A percentile compares a stretch with the other conserved stretches of the same genome.
Evolutionary conservation across 306 rosid genomes (phyloP).

Genomic region (Sesbania bispinosa): DNA sequence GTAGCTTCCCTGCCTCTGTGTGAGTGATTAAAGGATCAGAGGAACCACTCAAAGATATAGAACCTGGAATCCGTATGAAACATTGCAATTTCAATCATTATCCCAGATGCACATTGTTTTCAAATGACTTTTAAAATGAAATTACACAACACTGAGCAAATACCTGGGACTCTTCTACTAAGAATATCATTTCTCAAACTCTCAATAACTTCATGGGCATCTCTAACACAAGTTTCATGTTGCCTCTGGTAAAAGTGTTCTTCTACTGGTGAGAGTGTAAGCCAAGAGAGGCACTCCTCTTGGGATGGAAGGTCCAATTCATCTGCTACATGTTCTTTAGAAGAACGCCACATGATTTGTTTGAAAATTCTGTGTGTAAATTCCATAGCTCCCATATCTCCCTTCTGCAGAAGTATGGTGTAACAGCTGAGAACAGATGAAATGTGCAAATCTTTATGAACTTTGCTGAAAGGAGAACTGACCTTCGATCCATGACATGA

Average conservation of each 20-base stretch:
- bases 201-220: slow-evolving; percentile 82
- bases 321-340: slow-evolving; percentile 74
- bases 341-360: slow-evolving; percentile 95
- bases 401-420: slow-evolving; percentile 53
- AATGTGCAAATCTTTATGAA: neutral
- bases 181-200: slow-evolving; percentile 70
- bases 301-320: slow-evolving; percentile 95
- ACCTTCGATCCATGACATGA: neutral
- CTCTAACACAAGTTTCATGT: slow-evolving; percentile 82
- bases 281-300: slow-evolving; percentile 88
- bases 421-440: slow-evolving; percentile 17
- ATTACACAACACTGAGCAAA: slow-evolving; percentile 22
- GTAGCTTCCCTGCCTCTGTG: slow-evolving; percentile 84
- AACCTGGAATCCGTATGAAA: slow-evolving; percentile 46
- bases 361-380: slow-evolving; percentile 74
- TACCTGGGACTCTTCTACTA: slow-evolving; percentile 68
- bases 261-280: slow-evolving; percentile 81
- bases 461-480: neutral
- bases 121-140: slow-evolving; percentile 34
- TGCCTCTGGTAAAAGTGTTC: slow-evolving; percentile 97
- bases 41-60: slow-evolving; percentile 40
- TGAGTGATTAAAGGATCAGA: slow-evolving; percentile 71
- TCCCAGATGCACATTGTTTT: slow-evolving; percentile 10
- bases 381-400: slow-evolving; percentile 74
- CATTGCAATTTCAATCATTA: slow-evolving; percentile 33